These are phyloP conservation scores for Aegilops sharonensis DNA, from an alignment of 176 grass and related monocot genomes.

Conservation along the genomic window DNA sequence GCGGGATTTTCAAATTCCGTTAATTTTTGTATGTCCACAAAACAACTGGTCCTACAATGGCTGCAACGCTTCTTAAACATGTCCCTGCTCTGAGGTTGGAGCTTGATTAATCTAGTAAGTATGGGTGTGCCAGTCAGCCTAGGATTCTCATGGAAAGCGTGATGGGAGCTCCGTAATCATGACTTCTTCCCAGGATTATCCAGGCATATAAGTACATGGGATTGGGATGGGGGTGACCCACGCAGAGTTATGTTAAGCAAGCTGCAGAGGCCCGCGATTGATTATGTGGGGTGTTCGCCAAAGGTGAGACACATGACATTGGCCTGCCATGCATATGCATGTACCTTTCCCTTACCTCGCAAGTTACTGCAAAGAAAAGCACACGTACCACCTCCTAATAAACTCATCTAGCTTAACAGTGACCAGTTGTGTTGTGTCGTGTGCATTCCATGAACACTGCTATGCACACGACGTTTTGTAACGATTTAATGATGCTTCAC, in stretches of 20 bases:
- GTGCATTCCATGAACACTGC: neutral
- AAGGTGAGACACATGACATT: conserved; percentile 38
- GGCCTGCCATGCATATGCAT: neutral
- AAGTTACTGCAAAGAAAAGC: conserved; percentile 28
- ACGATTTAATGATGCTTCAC: too few species aligned
- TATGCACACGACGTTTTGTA: too few species aligned
- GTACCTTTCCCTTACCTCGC: conserved; percentile 21
- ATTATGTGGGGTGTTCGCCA: conserved; percentile 31
- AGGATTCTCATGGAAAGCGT: conserved; percentile 30
- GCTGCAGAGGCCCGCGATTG: conserved; percentile 26
- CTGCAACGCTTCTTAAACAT: neutral
- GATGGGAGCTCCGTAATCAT: neutral
- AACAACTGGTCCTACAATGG: neutral
- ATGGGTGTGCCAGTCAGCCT: neutral
- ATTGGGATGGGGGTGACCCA: conserved; percentile 1
- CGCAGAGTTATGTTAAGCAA: conserved; percentile 19
- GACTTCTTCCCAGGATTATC: conserved; percentile 14
- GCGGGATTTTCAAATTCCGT: neutral
- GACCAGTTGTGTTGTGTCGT: neutral
- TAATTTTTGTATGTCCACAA: too few species aligned
- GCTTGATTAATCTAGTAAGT: neutral
- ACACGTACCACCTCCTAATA: neutral
- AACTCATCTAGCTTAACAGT: neutral
- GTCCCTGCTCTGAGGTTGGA: neutral
- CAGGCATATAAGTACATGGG: neutral